Conservation (phyloP, 805 yeast species). For the Saturnispora kantuleensis region DNA sequence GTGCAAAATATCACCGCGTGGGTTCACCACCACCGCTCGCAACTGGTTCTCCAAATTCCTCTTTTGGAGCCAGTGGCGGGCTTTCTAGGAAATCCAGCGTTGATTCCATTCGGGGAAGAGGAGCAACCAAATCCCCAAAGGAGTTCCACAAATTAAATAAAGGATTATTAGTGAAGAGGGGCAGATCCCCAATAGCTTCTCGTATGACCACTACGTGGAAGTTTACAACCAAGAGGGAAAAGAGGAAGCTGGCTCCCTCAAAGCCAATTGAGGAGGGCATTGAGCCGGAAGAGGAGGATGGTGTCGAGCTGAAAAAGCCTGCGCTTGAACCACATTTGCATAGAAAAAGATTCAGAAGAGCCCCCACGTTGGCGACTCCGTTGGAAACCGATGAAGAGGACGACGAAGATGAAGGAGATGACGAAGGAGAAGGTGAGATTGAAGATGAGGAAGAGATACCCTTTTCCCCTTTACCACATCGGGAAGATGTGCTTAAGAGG, state of each 20-base stretch:
- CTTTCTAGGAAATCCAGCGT: constrained; percentile 1
- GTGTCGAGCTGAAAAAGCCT: background rate
- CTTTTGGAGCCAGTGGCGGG: constrained; percentile 16
- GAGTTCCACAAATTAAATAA: background rate
- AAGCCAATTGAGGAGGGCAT: constrained; percentile 8
- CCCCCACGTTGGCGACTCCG: constrained; percentile 10
- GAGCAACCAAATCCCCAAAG: constrained; percentile 7
- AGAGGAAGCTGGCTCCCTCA: constrained; percentile 23
- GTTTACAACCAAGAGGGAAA: constrained; percentile 30
- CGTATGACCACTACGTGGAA: constrained; percentile 25
- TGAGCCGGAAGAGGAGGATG: constrained; percentile 1
- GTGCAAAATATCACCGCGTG: background rate
- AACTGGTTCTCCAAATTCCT: constrained; percentile 28
- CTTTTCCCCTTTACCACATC: constrained; percentile 2
- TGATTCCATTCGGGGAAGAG: constrained; percentile 25
- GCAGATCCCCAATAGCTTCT: constrained; percentile 26
- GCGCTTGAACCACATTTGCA: constrained; percentile 5
- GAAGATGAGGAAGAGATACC: background rate
- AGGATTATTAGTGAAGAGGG: constrained; percentile 18
- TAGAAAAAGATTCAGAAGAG: constrained; percentile 9
- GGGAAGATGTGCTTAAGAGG: background rate
- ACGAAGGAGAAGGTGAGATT: constrained; percentile 22
- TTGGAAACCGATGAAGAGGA: constrained; percentile 13
- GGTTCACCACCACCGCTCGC: constrained; percentile 1
- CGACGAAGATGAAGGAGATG: constrained; percentile 18